phyloP scores from a whole-genome alignment of 1,284 basidiomycete species.

The Cyathus pygmaeus region DNA sequence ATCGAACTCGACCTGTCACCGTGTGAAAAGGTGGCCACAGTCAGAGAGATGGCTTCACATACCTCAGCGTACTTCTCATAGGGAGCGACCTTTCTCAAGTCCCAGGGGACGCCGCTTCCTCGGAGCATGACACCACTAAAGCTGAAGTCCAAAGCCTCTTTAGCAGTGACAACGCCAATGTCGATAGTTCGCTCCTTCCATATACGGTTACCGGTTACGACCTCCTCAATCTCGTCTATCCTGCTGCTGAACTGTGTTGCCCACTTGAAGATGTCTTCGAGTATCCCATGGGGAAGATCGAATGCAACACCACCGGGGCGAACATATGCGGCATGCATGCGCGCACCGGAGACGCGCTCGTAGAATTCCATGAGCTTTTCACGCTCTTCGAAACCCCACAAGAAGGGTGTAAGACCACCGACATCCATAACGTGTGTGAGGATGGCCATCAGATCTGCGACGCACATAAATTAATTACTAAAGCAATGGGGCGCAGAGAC shows the following conservation, averaged over 20 bases:
- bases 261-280: conserved; percentile 99
- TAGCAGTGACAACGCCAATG: conserved; percentile 90
- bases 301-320: conserved; percentile 98
- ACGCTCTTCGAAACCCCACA: conserved; percentile 99
- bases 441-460: conserved; percentile 92
- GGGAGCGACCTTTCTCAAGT: conserved; percentile 90
- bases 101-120: conserved; percentile 95
- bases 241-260: conserved; percentile 92
- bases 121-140: conserved; percentile 98
- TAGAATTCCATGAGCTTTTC: conserved; percentile 99
- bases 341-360: conserved; percentile 97
- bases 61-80: conserved; percentile 98
- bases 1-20: conserved; percentile 90
- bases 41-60: conserved; percentile 15
- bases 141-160: conserved; percentile 92
- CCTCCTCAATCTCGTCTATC: conserved; percentile 98
- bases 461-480: neutral
- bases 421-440: conserved; percentile 97
- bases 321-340: conserved; percentile 97
- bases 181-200: conserved; percentile 97
- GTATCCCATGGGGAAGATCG: conserved; percentile 94
- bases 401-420: conserved; percentile 97
- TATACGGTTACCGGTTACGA: conserved; percentile 97
- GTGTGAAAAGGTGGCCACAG: neutral
- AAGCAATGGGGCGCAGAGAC: neutral